phyloP scores from a whole-genome alignment of 306 rosid genomes.

The Medicago ruthenica region DNA sequence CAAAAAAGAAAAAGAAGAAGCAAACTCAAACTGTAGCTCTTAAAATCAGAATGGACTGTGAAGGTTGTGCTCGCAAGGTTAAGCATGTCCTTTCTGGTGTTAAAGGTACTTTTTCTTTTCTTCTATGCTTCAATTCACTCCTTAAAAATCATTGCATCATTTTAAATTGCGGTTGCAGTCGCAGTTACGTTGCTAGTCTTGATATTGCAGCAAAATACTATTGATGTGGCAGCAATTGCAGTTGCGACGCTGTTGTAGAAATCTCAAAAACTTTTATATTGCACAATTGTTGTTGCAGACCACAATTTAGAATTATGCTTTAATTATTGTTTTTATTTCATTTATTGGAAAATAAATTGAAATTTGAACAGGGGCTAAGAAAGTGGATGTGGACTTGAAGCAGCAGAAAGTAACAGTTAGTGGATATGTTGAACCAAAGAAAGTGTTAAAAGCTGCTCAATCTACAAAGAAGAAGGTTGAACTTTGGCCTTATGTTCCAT shows the following conservation, averaged over 20 bases:
- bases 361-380: slow-evolving; percentile 67
- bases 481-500: slow-evolving; percentile 94
- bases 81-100: slow-evolving; percentile 84
- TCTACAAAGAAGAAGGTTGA: slow-evolving; percentile 95
- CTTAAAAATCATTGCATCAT: not conserved
- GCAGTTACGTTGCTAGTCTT: not conserved
- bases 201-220: no score
- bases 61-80: slow-evolving; percentile 90
- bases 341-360: not conserved
- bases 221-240: no score
- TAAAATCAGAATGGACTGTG: slow-evolving; percentile 95
- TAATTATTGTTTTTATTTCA: not conserved
- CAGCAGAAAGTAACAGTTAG: slow-evolving; percentile 94
- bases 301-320: not conserved
- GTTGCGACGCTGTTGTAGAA: no score
- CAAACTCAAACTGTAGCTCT: slow-evolving; percentile 83
- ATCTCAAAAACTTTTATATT: not conserved
- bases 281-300: not conserved
- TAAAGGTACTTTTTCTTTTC: slow-evolving; percentile 59
- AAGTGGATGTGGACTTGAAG: slow-evolving; percentile 88
- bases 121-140: not conserved
- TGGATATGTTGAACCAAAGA: slow-evolving; percentile 85
- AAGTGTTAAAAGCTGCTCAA: slow-evolving; percentile 90
- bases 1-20: slow-evolving; percentile 62
- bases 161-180: not conserved